A percentile compares a stretch with the other conserved stretches of the same genome.
Conservation (phyloP, 352 stramenopile species). For the Pythium coloratum region DNA sequence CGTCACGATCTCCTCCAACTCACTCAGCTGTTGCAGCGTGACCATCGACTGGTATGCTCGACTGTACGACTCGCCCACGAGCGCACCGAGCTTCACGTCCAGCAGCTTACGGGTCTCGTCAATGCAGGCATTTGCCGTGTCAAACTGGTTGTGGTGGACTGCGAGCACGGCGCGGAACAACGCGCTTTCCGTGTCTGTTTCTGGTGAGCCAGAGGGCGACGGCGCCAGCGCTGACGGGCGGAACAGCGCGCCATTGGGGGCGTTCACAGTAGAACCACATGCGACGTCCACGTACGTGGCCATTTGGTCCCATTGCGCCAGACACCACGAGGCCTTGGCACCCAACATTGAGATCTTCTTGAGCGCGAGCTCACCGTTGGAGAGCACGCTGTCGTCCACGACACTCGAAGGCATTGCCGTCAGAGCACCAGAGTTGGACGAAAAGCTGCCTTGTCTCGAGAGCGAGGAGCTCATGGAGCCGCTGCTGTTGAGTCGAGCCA, state of each 20-base stretch:
- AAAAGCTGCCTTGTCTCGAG: constrained; percentile 28
- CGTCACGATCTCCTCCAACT: constrained; percentile 92
- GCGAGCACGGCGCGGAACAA: constrained; percentile 90
- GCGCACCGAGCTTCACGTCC: constrained; percentile 94
- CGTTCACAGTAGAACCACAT: constrained; percentile 36
- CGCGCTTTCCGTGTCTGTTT: constrained; percentile 30
- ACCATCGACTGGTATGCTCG: constrained; percentile 98
- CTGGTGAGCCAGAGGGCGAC: constrained; percentile 6
- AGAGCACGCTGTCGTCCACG: constrained; percentile 11
- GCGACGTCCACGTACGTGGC: constrained; percentile 63
- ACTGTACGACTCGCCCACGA: constrained; percentile 97
- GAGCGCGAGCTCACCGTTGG: constrained; percentile 47
- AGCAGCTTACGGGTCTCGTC: constrained; percentile 96
- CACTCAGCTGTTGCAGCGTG: constrained; percentile 96
- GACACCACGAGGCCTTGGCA: constrained; percentile 82
- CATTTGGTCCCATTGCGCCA: constrained; percentile 84
- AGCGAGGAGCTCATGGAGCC: constrained; percentile 20
- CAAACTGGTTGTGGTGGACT: constrained; percentile 93
- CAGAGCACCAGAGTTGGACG: constrained; percentile 9
- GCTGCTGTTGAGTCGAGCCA: constrained; percentile 8
- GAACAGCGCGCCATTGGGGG: background rate
- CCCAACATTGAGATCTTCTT: constrained; percentile 79
- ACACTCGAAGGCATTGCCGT: background rate
- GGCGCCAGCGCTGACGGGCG: background rate
- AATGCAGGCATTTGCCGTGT: constrained; percentile 89